Conservation (phyloP, 2,329 filamentous ascomycete genomes). For the Sclerotinia borealis region DNA sequence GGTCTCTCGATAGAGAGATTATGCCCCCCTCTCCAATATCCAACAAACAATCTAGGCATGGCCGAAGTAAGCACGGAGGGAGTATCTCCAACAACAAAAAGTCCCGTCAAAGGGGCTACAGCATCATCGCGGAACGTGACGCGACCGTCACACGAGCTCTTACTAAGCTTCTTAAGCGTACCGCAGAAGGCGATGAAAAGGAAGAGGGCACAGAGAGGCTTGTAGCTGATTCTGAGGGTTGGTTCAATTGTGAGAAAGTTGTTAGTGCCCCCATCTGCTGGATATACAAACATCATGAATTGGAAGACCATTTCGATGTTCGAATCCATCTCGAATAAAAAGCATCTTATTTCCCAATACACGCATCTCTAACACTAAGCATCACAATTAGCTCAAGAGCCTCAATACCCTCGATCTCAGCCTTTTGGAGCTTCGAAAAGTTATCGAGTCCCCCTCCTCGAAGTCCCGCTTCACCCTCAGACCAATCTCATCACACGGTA, state of each 20-base stretch:
- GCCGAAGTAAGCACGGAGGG: slow-evolving; percentile 29
- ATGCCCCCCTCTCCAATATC: slow-evolving; percentile 32
- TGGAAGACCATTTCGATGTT: not conserved
- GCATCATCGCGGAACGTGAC: slow-evolving; percentile 38
- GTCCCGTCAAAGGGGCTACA: slow-evolving; percentile 36
- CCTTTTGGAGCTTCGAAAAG: slow-evolving; percentile 34
- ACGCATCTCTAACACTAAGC: slow-evolving; percentile 32
- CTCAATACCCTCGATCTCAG: slow-evolving; percentile 32
- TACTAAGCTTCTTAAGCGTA: slow-evolving; percentile 38
- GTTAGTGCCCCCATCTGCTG: slow-evolving; percentile 29
- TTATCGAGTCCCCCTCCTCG: slow-evolving; percentile 31
- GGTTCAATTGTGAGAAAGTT: slow-evolving; percentile 37
- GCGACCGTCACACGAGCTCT: slow-evolving; percentile 38
- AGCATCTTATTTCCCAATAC: not conserved
- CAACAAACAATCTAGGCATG: slow-evolving; percentile 29
- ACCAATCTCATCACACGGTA: slow-evolving; percentile 27
- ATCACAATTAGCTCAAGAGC: not conserved
- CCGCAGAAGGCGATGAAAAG: slow-evolving; percentile 33
- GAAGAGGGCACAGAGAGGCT: slow-evolving; percentile 35
- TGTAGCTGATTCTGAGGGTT: slow-evolving; percentile 37
- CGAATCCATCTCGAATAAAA: not conserved
- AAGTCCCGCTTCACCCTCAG: slow-evolving; percentile 37
- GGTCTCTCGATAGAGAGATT: slow-evolving; percentile 28
- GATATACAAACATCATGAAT: not conserved
- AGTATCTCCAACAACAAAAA: slow-evolving; percentile 32